Base-by-base conservation (phyloP, 192 early-diverging fungal species). In the Backusella morwellensis region DNA sequence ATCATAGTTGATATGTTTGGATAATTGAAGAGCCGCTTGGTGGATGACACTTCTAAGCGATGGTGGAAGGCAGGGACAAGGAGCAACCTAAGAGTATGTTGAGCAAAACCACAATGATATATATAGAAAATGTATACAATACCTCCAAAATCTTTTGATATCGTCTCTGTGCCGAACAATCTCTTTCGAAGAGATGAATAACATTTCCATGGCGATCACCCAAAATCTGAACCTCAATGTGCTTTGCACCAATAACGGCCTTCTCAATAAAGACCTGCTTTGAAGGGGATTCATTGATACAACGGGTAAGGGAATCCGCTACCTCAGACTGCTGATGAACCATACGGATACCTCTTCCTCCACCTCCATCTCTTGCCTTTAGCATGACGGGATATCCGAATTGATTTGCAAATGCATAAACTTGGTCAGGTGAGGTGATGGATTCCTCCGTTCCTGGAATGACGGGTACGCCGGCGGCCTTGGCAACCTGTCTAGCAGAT, bases 81-180 rank as follows among this genome's bases (percentile, higher is more conserved):
- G 79, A 23, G 79, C 81, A 52, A 79, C 74, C 81, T 82, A 68
- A 21, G 3, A 56, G 1, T 21, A 68, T 44, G 42, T 19, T 44
- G 15, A 44, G 15, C 42, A 11, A 40, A 40, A 9, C 38, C 38
- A 40, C 11, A 70, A 75, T 35, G 21, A 15, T 29, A 68, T 35
- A 15, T 29, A 52, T 56, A 35, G 32, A 32, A 32, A 3, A 3
- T 3, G 32, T 59, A 17, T 92, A 21, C 93, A 93, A 93, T 82
- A 96, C 96, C 85, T 98, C 97, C 21, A 98, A 84, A 42, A 97
- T 88, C 87, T 98, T 98, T 83, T 98, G 97, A 85, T 97, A 93
- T 35, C 97, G 89, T 15, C 97, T 84, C 83, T 97, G 97, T 52
- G 97, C 92, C 68, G 90, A 92, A 83, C 97, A 98, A 80, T 98